phyloP scores from a whole-genome alignment of 2,329 filamentous ascomycete species.

The Aspergillus piperis region DNA sequence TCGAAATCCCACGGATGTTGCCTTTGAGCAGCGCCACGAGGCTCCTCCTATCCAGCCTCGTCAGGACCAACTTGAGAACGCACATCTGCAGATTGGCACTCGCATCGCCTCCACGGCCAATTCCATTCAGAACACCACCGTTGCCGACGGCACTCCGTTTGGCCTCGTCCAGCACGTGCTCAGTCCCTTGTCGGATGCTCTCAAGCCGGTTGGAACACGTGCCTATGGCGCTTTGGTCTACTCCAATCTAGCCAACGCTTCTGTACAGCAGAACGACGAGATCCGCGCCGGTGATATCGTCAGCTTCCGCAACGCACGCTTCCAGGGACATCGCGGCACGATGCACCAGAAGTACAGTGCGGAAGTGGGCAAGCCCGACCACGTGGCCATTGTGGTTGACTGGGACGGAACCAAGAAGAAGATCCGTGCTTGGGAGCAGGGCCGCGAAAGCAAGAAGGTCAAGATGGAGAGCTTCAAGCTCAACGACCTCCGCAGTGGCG shows the following conservation, averaged over 20 bases:
- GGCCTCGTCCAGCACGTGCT: slow-evolving; percentile 79
- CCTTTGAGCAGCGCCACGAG: slow-evolving; percentile 84
- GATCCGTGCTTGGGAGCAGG: slow-evolving; percentile 92
- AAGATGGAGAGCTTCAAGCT: slow-evolving; percentile 93
- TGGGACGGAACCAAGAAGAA: slow-evolving; percentile 99
- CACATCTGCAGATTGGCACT: slow-evolving; percentile 78
- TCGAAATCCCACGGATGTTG: slow-evolving; percentile 69
- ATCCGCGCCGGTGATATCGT: slow-evolving; percentile 93
- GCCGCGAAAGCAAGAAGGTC: slow-evolving; percentile 87
- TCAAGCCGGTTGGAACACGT: slow-evolving; percentile 82
- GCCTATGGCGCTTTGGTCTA: slow-evolving; percentile 92
- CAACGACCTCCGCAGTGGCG: slow-evolving; percentile 85
- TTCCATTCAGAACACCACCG: slow-evolving; percentile 73
- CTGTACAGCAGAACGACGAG: slow-evolving; percentile 85
- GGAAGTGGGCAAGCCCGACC: slow-evolving; percentile 84
- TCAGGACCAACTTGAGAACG: slow-evolving; percentile 89
- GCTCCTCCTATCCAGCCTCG: slow-evolving; percentile 76
- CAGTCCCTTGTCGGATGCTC: slow-evolving; percentile 68
- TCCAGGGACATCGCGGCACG: slow-evolving; percentile 91
- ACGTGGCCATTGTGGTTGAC: slow-evolving; percentile 88
- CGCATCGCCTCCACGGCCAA: slow-evolving; percentile 70
- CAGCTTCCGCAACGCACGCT: slow-evolving; percentile 86
- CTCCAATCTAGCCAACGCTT: slow-evolving; percentile 90
- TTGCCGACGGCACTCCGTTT: slow-evolving; percentile 81
- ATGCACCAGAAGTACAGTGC: slow-evolving; percentile 92